phyloP scores from a whole-genome alignment of 768 basidiomycete genomes.

The Phaffia tasmanica region DNA sequence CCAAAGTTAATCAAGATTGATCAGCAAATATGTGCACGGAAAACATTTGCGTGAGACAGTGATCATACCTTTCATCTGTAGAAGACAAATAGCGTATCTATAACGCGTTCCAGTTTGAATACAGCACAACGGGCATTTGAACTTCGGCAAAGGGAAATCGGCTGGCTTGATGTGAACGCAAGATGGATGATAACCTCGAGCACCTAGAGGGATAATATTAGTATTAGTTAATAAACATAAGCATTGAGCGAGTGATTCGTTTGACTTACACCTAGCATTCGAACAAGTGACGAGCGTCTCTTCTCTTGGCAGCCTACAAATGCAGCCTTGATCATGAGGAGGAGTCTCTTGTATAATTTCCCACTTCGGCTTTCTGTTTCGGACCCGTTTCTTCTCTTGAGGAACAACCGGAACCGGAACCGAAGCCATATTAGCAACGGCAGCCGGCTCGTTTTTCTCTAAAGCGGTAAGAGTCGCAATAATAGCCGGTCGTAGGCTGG shows the following conservation, averaged over 20 bases:
- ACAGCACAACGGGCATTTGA: slow-evolving; percentile 60
- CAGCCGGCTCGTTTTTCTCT: background rate
- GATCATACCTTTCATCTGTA: slow-evolving; percentile 47
- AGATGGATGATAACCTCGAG: slow-evolving; percentile 32
- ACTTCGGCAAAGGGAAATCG: slow-evolving; percentile 39
- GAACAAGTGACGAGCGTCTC: slow-evolving; percentile 24
- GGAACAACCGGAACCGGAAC: no score
- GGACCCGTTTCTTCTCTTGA: slow-evolving; percentile 5
- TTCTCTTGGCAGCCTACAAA: slow-evolving; percentile 21
- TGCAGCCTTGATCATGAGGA: slow-evolving; percentile 28
- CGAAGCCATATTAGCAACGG: no score
- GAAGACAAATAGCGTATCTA: slow-evolving; percentile 51
- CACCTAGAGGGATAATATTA: slow-evolving; percentile 11
- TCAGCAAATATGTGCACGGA: background rate
- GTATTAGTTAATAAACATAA: slow-evolving; percentile 28
- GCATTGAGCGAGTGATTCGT: slow-evolving; percentile 25
- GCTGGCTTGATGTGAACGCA: slow-evolving; percentile 30
- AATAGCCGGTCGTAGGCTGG: background rate
- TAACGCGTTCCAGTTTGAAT: slow-evolving; percentile 61
- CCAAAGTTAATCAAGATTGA: background rate
- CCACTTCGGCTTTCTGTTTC: slow-evolving; percentile 20
- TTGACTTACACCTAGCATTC: slow-evolving; percentile 28
- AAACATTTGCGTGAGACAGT: background rate
- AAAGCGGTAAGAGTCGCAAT: background rate
- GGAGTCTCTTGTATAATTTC: slow-evolving; percentile 13